Conservation (phyloP, 2,329 filamentous ascomycete genomes). For the Nemania abortiva region DNA sequence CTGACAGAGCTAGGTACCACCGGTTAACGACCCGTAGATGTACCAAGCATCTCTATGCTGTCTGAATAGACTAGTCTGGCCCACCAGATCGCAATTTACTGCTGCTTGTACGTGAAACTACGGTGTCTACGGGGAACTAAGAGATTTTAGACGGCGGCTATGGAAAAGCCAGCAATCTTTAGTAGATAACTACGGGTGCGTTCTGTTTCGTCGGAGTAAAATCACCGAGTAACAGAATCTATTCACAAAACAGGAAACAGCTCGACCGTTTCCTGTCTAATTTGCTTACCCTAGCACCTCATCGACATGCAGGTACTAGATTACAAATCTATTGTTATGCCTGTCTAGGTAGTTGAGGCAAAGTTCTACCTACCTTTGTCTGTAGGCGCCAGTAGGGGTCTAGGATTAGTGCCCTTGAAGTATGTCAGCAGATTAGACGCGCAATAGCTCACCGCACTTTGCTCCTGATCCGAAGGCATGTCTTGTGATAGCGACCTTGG, state of each 20-base stretch:
- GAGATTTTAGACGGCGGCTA: background rate
- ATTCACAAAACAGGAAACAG: background rate
- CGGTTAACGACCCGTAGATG: background rate
- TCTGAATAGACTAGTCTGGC: background rate
- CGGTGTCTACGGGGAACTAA: background rate
- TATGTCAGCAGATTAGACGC: background rate
- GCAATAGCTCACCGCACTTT: background rate
- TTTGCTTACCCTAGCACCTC: background rate
- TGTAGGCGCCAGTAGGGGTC: background rate
- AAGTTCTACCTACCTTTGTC: background rate
- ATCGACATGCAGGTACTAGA: background rate
- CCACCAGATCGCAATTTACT: background rate
- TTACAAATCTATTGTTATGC: background rate
- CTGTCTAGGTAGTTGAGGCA: background rate
- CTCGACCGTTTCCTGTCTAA: background rate
- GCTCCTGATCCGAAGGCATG: background rate
- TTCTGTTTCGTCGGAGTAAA: background rate
- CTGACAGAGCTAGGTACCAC: background rate
- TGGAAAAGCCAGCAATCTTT: background rate
- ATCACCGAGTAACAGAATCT: background rate
- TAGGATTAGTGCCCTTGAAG: background rate
- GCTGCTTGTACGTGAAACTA: background rate
- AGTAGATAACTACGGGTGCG: background rate
- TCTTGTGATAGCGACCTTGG: background rate
- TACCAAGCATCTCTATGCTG: background rate